Percentiles rank a stretch among this genome's conserved stretches.
These are phyloP conservation scores for Corchorus capsularis DNA, from an alignment of 345 rosid species.

Conservation along the genomic window DNA sequence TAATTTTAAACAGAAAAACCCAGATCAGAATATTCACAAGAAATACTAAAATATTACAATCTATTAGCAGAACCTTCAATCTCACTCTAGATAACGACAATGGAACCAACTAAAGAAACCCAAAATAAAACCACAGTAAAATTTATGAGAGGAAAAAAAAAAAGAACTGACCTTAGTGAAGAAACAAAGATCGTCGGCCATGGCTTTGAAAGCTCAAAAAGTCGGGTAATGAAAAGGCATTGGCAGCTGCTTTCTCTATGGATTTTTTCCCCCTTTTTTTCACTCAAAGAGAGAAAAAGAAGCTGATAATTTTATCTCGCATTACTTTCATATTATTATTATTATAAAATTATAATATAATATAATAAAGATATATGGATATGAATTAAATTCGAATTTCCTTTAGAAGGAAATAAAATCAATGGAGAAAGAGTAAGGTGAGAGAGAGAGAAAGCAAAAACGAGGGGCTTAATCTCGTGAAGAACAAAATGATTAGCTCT, in stretches of 20 bases:
- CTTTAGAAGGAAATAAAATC: background rate
- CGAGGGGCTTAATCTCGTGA: slow-evolving; percentile 26
- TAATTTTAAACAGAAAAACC: slow-evolving; percentile 20
- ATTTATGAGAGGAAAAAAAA: background rate
- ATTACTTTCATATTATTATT: background rate
- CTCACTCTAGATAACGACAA: slow-evolving; percentile 12
- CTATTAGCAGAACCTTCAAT: slow-evolving; percentile 18
- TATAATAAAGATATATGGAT: no score
- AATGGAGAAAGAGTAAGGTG: background rate
- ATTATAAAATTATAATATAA: no score
- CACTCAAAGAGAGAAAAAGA: background rate
- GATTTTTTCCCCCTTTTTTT: background rate
- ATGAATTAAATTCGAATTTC: background rate
- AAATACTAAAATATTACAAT: slow-evolving; percentile 4
- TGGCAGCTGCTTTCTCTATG: slow-evolving; percentile 34
- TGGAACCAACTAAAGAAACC: background rate
- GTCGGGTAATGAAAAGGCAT: slow-evolving; percentile 48
- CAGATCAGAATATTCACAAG: slow-evolving; percentile 39
- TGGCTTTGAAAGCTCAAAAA: slow-evolving; percentile 48
- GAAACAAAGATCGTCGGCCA: slow-evolving; percentile 80
- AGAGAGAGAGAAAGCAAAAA: background rate
- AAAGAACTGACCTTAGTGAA: slow-evolving; percentile 63
- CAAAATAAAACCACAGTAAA: background rate
- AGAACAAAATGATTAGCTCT: slow-evolving; percentile 38
- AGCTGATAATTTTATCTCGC: slow-evolving; percentile 14